Base-by-base conservation (phyloP, 2,329 filamentous ascomycete genomes). In the Fusarium sp. region DNA sequence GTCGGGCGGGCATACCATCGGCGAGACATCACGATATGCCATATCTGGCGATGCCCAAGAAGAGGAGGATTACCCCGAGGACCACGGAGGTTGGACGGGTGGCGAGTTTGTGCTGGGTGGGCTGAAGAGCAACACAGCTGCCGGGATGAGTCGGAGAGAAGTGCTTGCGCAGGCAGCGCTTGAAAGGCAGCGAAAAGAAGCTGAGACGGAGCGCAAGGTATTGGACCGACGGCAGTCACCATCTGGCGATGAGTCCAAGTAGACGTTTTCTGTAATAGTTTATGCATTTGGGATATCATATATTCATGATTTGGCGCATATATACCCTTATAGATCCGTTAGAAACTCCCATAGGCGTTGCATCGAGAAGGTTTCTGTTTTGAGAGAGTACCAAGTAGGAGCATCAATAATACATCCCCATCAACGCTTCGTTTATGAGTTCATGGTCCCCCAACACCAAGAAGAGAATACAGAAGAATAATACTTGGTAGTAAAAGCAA, bases 11-110 rank as follows among this genome's bases (percentile, higher is more conserved):
- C 78, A 82, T 48, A 85, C 81, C 6, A 75, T 94, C 3, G 87
- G 86, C 79, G 78, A 89, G 80, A 74, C 86, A 79, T 81, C 86
- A 78, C 75, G 83, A 76, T 84, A 83, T 37, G 82, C 85, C 65
- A 79, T 82, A 59, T 79, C 82, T 27, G 80, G 78, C 15, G 80
- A 77, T 4, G 83, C 80, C 11, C 78, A 78, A 14, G 84, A 82
- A 8, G 83, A 81, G 42, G 77, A 83, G 32, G 80, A 59, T 11
- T 59, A 59, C 1, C 56, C 56, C 1, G 56, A 89, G 62, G 89
- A 93, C 70, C 84, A 89, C 65, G 88, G 89, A 4, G 90, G 89
- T 0, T 93, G 90, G 90, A 88, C 84, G 0, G 91, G 91, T 6
- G 91, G 92, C 2, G 87, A 92, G 69, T 94, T 90, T 75, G 88